These are phyloP conservation scores for Solanum hybrid DNA, from an alignment of 305 asterid species.

Conservation along the genomic window DNA sequence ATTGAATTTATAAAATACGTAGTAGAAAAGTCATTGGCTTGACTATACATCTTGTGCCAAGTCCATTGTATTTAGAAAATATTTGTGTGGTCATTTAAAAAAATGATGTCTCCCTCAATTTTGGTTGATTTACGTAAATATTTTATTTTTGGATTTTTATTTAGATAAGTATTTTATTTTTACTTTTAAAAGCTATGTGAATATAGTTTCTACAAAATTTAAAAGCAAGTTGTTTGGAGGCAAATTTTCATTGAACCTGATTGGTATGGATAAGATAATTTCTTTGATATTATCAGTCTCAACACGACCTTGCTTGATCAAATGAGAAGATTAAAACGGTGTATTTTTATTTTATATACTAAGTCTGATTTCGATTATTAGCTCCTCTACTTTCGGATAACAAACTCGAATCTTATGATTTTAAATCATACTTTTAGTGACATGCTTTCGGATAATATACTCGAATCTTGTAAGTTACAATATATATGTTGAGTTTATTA, in stretches of 20 bases:
- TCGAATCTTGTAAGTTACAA: neutral
- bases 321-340: too few relatives aligned
- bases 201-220: too few relatives aligned
- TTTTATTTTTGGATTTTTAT: accelerated
- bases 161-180: neutral
- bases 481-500: neutral
- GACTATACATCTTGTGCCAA: neutral
- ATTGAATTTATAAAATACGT: neutral
- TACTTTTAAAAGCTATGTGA: neutral
- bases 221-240: neutral
- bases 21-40: neutral
- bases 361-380: too few relatives aligned
- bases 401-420: too few relatives aligned
- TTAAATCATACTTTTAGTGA: too few relatives aligned
- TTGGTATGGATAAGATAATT: too few relatives aligned
- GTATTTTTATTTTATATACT: neutral
- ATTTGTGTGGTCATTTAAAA: neutral
- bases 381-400: neutral
- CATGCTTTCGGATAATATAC: too few relatives aligned
- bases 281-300: too few relatives aligned
- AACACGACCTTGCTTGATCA: too few relatives aligned
- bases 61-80: neutral
- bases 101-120: neutral
- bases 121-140: neutral
- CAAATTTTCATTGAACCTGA: neutral